A percentile compares a stretch with the other conserved stretches of the same genome.
Evolutionary conservation across 345 rosid species (phyloP).

Genomic region (Toxicodendron radicans): DNA sequence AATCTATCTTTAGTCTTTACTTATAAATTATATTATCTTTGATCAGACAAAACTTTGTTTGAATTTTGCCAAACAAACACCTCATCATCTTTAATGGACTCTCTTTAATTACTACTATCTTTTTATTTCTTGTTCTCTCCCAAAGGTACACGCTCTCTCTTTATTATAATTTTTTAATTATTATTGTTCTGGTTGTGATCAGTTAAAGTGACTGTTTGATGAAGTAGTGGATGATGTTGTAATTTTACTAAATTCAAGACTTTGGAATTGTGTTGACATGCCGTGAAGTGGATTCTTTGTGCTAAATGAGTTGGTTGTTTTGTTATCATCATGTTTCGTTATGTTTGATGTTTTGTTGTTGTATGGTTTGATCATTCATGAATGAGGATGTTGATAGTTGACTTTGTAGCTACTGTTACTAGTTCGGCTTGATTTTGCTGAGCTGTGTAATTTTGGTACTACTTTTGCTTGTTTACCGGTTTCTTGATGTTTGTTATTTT

Average conservation of each 20-base stretch:
- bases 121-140: conserved; percentile 4
- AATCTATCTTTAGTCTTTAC: conserved; percentile 5
- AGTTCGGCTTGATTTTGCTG: conserved; percentile 11
- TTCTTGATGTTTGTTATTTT: conserved; percentile 14
- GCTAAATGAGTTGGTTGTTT: conserved; percentile 4
- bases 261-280: conserved; percentile 20
- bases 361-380: not conserved
- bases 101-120: conserved; percentile 15
- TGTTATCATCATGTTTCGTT: not conserved
- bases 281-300: not conserved
- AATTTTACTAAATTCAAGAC: not conserved
- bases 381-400: conserved; percentile 7
- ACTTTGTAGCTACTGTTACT: conserved; percentile 7
- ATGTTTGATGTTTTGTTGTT: conserved; percentile 2
- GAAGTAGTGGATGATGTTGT: not conserved
- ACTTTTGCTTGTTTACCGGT: not conserved
- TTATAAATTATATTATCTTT: conserved; percentile 7
- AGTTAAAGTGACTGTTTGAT: not conserved
- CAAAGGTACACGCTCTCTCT: not conserved
- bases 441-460: not conserved
- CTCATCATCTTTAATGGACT: conserved; percentile 27
- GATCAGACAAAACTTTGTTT: conserved; percentile 32
- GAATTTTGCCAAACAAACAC: conserved; percentile 9
- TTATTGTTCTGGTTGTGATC: not conserved
- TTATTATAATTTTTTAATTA: not conserved